Conservation (phyloP, 169 alveolate genomes). For the Plasmodium relictum region DNA sequence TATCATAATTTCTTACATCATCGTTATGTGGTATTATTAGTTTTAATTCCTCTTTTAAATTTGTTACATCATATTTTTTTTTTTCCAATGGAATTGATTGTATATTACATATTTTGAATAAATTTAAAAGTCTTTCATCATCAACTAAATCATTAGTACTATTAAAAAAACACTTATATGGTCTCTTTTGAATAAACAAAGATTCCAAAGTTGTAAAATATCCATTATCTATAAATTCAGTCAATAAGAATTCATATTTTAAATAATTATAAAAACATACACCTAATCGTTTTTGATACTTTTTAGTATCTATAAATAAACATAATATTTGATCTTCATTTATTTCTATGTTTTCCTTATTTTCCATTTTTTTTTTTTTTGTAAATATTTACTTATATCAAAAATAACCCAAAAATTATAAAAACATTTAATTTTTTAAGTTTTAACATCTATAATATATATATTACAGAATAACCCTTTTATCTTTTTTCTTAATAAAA, state of each 20-base stretch:
- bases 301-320: constrained; percentile 62
- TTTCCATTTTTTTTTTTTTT: constrained; percentile 27
- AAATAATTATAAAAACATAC: constrained; percentile 71
- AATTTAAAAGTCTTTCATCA: constrained; percentile 70
- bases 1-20: constrained; percentile 82
- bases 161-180: constrained; percentile 64
- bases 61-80: constrained; percentile 77
- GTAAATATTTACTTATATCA: too few relatives aligned
- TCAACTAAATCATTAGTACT: constrained; percentile 75
- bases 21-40: constrained; percentile 79
- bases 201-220: constrained; percentile 75
- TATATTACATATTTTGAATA: constrained; percentile 64
- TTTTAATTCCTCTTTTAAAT: constrained; percentile 79
- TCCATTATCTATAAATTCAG: constrained; percentile 76
- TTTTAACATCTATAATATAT: too few relatives aligned
- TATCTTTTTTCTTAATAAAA: too few relatives aligned
- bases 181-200: constrained; percentile 69
- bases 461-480: too few relatives aligned
- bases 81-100: constrained; percentile 33
- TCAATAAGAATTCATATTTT: constrained; percentile 73
- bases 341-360: constrained; percentile 24
- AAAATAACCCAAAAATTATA: too few relatives aligned
- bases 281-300: constrained; percentile 72
- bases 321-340: constrained; percentile 60
- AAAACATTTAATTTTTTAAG: too few relatives aligned